phyloP scores from a whole-genome alignment of 2,329 filamentous ascomycete species.

The Diaporthe sp. region DNA sequence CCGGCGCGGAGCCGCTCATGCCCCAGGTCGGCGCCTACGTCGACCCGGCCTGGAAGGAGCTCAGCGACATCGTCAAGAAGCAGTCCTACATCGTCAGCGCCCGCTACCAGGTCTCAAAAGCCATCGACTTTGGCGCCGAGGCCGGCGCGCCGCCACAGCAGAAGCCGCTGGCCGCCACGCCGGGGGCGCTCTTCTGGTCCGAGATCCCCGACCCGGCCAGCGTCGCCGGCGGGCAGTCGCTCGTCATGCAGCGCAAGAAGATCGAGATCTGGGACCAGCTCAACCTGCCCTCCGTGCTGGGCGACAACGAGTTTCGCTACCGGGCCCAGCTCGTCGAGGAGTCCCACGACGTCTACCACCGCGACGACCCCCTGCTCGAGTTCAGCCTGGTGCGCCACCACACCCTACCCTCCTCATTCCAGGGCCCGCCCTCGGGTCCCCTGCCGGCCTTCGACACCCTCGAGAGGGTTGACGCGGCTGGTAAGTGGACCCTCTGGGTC shows the following conservation, averaged over 20 bases:
- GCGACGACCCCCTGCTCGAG: constrained; percentile 58
- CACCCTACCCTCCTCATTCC: constrained; percentile 46
- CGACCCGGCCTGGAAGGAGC: constrained; percentile 56
- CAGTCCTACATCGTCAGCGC: constrained; percentile 68
- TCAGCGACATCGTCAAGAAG: constrained; percentile 64
- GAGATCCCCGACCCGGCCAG: constrained; percentile 68
- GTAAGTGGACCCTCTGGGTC: constrained; percentile 67
- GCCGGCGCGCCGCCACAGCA: constrained; percentile 41
- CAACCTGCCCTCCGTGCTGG: constrained; percentile 58
- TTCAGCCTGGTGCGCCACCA: constrained; percentile 63
- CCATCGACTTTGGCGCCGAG: constrained; percentile 55
- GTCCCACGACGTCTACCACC: constrained; percentile 59
- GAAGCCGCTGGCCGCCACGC: constrained; percentile 27
- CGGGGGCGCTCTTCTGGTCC: constrained; percentile 65
- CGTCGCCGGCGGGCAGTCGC: constrained; percentile 47
- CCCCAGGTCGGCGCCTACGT: background rate
- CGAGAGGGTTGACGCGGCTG: constrained; percentile 56
- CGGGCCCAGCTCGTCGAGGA: constrained; percentile 65
- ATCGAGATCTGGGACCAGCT: constrained; percentile 66
- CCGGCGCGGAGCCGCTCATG: constrained; percentile 14
- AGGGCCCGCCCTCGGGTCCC: constrained; percentile 45
- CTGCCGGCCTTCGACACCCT: constrained; percentile 61
- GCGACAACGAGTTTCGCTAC: constrained; percentile 63
- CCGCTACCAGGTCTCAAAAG: constrained; percentile 63
- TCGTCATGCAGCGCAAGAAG: constrained; percentile 64